phyloP scores from a whole-genome alignment of 2,329 filamentous ascomycete genomes.

The Aureobasidium sp. region DNA sequence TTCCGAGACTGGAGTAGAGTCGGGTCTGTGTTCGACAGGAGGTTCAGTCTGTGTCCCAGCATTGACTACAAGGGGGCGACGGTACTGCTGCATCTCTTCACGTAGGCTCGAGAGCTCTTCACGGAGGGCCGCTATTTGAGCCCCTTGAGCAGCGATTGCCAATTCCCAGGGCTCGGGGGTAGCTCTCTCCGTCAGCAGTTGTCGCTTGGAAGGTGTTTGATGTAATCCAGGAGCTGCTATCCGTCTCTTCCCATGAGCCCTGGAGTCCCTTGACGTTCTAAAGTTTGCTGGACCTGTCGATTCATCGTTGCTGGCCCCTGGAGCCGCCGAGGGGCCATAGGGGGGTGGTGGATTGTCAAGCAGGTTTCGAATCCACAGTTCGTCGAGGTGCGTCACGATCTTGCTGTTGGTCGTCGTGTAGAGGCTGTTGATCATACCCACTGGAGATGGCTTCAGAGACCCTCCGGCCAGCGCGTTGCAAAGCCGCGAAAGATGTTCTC shows the following conservation, averaged over 20 bases:
- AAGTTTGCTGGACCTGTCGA: background rate
- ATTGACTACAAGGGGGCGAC: background rate
- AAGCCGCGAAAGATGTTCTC: background rate
- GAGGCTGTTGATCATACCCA: background rate
- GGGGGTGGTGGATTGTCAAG: background rate
- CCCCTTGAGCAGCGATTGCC: background rate
- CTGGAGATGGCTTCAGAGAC: background rate
- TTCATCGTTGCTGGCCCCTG: background rate
- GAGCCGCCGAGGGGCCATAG: background rate
- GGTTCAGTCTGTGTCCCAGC: background rate
- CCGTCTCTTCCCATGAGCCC: background rate
- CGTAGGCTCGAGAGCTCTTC: background rate
- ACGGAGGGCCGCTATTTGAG: background rate
- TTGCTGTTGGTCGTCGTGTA: background rate
- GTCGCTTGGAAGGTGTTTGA: background rate
- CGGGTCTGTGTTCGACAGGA: background rate
- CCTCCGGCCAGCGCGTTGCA: background rate
- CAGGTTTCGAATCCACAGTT: background rate
- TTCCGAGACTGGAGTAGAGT: background rate
- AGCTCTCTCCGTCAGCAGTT: background rate
- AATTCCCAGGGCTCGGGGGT: background rate
- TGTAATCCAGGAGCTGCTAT: background rate
- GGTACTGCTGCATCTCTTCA: background rate
- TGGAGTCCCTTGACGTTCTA: background rate
- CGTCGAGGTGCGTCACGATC: background rate